These are phyloP conservation scores for Fusarium sterilihyphosum DNA, from an alignment of 2,329 filamentous ascomycete species.

Conservation along the genomic window DNA sequence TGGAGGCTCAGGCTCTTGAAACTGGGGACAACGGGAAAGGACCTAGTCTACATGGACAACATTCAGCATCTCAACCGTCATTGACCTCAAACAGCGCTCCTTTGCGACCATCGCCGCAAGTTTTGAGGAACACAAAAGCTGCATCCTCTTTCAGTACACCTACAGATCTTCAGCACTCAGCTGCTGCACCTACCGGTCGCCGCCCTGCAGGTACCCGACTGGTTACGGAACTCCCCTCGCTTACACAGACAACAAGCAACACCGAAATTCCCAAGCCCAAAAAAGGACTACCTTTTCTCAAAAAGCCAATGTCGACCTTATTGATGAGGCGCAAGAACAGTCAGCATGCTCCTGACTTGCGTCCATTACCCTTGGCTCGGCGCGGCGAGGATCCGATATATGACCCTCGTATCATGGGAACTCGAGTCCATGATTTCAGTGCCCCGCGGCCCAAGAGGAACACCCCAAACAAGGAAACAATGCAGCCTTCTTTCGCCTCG, in stretches of 20 bases:
- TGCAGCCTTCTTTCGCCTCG: constrained; percentile 16
- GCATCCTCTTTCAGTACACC: constrained; percentile 57
- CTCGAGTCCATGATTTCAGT: constrained; percentile 72
- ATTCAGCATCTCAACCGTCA: constrained; percentile 30
- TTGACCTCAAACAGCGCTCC: constrained; percentile 40
- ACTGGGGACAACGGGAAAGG: constrained; percentile 29
- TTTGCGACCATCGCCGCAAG: constrained; percentile 37
- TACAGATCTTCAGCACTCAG: constrained; percentile 57
- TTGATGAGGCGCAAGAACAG: constrained; percentile 66
- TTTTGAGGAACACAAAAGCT: constrained; percentile 46
- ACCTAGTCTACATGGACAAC: constrained; percentile 18
- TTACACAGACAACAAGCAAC: constrained; percentile 44
- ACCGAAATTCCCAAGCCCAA: constrained; percentile 58
- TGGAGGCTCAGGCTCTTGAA: constrained; percentile 41
- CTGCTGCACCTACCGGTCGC: constrained; percentile 48
- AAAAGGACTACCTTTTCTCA: constrained; percentile 66
- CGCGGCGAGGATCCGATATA: constrained; percentile 59
- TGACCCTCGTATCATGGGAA: constrained; percentile 72
- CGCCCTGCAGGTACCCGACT: constrained; percentile 55
- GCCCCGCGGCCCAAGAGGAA: constrained; percentile 62
- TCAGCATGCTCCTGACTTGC: constrained; percentile 58
- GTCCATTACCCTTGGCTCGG: constrained; percentile 53
- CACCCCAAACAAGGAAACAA: constrained; percentile 21
- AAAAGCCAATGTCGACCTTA: constrained; percentile 68
- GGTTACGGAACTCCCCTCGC: constrained; percentile 49